Conservation (phyloP, 1,284 basidiomycete genomes). For the Dichomitus squalens region DNA sequence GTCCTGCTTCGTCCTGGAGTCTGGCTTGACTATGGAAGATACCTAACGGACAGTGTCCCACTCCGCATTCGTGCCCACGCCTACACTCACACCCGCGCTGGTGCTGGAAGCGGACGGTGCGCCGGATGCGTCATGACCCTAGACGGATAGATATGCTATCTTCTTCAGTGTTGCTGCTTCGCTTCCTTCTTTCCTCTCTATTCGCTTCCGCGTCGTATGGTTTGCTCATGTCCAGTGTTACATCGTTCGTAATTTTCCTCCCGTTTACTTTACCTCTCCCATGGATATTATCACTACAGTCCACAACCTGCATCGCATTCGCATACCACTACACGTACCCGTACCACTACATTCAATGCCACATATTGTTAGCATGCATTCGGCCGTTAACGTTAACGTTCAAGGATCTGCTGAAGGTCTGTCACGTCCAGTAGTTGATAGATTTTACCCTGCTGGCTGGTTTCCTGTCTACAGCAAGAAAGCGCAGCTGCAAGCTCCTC, state of each 20-base stretch:
- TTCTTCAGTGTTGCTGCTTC: background rate
- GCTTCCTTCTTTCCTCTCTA: background rate
- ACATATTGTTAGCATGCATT: background rate
- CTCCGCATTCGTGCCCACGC: background rate
- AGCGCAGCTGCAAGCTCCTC: too few species aligned
- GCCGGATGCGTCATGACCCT: background rate
- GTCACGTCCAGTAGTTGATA: too few species aligned
- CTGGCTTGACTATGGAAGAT: background rate
- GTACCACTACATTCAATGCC: too few species aligned
- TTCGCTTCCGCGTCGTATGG: background rate
- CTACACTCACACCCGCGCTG: background rate
- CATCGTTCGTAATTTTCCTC: too few species aligned
- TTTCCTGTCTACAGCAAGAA: too few species aligned
- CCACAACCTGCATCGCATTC: too few species aligned
- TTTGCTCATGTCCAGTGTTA: too few species aligned
- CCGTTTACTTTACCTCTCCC: background rate
- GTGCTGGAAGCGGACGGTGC: background rate
- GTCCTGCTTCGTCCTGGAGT: background rate
- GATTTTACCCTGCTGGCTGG: too few species aligned
- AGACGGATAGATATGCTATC: background rate
- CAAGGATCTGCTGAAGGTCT: background rate
- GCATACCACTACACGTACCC: too few species aligned
- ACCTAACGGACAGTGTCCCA: slow-evolving; percentile 2
- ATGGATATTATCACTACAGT: background rate
- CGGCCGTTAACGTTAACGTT: background rate